These are phyloP conservation scores for Tricholomella constricta DNA, from an alignment of 768 basidiomycete genomes.

Conservation along the genomic window DNA sequence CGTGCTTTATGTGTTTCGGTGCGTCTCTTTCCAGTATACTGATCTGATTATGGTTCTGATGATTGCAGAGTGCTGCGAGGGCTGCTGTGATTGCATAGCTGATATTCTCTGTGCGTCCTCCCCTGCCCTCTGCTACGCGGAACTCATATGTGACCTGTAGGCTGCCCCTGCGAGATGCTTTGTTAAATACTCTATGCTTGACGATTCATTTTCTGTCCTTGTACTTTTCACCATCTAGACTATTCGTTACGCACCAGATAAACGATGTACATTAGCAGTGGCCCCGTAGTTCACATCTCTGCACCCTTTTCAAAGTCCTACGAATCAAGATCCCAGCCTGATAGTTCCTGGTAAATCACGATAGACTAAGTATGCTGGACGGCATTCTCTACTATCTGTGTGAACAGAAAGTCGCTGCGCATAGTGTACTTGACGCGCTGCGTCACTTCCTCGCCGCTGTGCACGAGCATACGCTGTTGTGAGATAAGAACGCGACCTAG, in stretches of 20 bases:
- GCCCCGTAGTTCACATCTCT: too few species aligned
- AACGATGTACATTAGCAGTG: too few species aligned
- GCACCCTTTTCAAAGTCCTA: too few species aligned
- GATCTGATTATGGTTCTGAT: not conserved
- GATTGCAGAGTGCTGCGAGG: constrained; percentile 68
- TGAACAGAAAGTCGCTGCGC: constrained; percentile 41
- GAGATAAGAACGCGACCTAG: constrained; percentile 41
- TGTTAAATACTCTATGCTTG: too few species aligned
- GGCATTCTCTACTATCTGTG: constrained; percentile 13
- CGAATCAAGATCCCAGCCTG: too few species aligned
- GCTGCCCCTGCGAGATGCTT: constrained; percentile 82
- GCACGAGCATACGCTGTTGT: constrained; percentile 42
- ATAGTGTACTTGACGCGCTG: constrained; percentile 43
- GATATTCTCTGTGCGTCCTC: constrained; percentile 68
- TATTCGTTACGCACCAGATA: too few species aligned
- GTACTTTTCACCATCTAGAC: too few species aligned
- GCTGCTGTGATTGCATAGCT: constrained; percentile 67
- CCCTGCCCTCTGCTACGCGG: not conserved
- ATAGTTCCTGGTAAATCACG: too few species aligned
- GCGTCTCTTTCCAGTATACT: constrained; percentile 23
- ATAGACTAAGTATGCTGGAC: too few species aligned
- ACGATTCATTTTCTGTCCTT: too few species aligned
- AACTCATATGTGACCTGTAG: constrained; percentile 31
- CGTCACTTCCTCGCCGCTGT: constrained; percentile 41
- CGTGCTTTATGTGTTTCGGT: constrained; percentile 78